These are phyloP conservation scores for Pichia cabralensis DNA, from an alignment of 805 yeast genomes.

Conservation along the genomic window DNA sequence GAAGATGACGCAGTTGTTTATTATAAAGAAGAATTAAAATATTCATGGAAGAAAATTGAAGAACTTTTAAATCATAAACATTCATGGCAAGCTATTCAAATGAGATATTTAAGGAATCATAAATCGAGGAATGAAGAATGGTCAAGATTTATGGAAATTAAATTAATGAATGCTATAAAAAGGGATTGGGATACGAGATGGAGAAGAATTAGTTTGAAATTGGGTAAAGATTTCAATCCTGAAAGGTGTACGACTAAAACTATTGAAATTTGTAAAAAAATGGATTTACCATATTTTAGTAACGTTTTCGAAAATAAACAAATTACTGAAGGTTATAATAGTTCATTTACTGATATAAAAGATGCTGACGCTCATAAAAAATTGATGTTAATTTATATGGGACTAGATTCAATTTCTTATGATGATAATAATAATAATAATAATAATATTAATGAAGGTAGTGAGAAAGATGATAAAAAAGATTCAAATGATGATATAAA, in stretches of 20 bases:
- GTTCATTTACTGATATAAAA: slow-evolving; percentile 20
- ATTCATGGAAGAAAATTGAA: slow-evolving; percentile 32
- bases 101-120: slow-evolving; percentile 34
- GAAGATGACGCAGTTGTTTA: slow-evolving; percentile 29
- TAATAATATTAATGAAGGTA: neutral
- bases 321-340: slow-evolving; percentile 18
- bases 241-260: slow-evolving; percentile 25
- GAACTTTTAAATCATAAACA: slow-evolving; percentile 24
- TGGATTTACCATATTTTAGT: slow-evolving; percentile 19
- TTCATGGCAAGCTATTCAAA: slow-evolving; percentile 38
- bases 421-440: slow-evolving; percentile 22
- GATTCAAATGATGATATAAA: neutral
- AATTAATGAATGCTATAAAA: slow-evolving; percentile 23
- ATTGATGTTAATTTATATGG: slow-evolving; percentile 28
- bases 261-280: slow-evolving; percentile 23
- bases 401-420: slow-evolving; percentile 26
- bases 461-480: neutral
- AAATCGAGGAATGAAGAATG: slow-evolving; percentile 27
- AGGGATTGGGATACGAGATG: slow-evolving; percentile 34
- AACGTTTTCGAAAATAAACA: slow-evolving; percentile 23
- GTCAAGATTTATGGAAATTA: slow-evolving; percentile 27
- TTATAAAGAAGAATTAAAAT: slow-evolving; percentile 28
- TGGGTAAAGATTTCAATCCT: slow-evolving; percentile 22
- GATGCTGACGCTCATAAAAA: slow-evolving; percentile 26
- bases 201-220: slow-evolving; percentile 27